Evolutionary conservation across 2,329 filamentous ascomycete species (phyloP).

Genomic region (Pseudocercospora musae): DNA sequence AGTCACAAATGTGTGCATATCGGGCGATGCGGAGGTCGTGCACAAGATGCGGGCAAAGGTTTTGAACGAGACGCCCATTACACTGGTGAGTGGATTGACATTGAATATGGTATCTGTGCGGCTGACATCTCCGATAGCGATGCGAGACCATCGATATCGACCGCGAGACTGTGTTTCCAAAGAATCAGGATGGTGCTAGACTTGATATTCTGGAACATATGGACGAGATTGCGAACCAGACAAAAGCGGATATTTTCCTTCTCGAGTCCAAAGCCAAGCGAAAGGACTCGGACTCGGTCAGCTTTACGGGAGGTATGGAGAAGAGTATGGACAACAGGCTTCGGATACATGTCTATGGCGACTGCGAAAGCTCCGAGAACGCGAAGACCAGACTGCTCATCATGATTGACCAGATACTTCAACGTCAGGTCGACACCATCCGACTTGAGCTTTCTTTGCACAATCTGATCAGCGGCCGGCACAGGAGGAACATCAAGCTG

Average conservation of each 20-base stretch:
- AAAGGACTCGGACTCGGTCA: constrained; percentile 72
- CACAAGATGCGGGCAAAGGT: constrained; percentile 87
- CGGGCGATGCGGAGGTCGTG: constrained; percentile 80
- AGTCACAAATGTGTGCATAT: constrained; percentile 83
- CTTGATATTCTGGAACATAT: constrained; percentile 77
- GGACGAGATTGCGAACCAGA: constrained; percentile 80
- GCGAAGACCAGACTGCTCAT: constrained; percentile 94
- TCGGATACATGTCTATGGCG: constrained; percentile 90
- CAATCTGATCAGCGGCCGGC: constrained; percentile 86
- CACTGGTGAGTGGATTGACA: constrained; percentile 65
- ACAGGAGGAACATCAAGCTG: constrained; percentile 94
- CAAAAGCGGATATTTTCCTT: constrained; percentile 94
- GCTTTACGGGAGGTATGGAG: constrained; percentile 72
- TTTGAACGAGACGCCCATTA: constrained; percentile 85
- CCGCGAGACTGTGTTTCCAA: constrained; percentile 78
- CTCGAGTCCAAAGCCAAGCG: constrained; percentile 74
- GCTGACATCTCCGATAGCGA: constrained; percentile 57
- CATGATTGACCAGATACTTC: constrained; percentile 90
- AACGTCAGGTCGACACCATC: constrained; percentile 71
- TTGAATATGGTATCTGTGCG: constrained; percentile 1
- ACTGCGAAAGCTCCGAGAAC: constrained; percentile 92
- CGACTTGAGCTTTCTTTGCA: constrained; percentile 85
- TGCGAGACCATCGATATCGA: constrained; percentile 93
- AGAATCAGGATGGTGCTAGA: constrained; percentile 55
- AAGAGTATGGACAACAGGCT: constrained; percentile 83